Conservation (phyloP, 805 yeast genomes). For the Blastobotrys muscicola region DNA sequence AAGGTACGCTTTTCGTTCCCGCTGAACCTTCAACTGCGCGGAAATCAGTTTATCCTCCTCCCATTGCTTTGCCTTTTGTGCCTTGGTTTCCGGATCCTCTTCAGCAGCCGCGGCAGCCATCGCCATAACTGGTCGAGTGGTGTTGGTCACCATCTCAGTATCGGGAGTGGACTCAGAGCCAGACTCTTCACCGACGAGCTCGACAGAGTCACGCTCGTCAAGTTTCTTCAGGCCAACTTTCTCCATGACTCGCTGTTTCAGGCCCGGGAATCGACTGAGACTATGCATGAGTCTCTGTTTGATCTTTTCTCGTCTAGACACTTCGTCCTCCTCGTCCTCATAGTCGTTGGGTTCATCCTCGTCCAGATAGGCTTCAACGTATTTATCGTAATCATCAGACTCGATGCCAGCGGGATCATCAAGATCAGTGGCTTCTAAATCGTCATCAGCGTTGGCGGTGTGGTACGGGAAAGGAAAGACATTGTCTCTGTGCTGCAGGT, state of each 20-base stretch:
- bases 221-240: too few relatives aligned
- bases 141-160: not conserved
- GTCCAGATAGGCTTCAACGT: slow-evolving; percentile 1
- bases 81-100: not conserved
- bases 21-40: not conserved
- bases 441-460: slow-evolving; percentile 1
- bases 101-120: not conserved
- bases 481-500: slow-evolving; percentile 15
- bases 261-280: too few relatives aligned
- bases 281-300: too few relatives aligned
- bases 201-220: too few relatives aligned
- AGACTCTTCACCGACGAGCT: not conserved
- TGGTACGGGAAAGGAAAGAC: slow-evolving; percentile 7
- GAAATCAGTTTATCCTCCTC: not conserved
- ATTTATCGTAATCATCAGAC: not conserved
- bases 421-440: not conserved
- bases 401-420: not conserved
- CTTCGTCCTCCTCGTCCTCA: slow-evolving; percentile 3
- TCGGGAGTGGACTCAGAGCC: too few relatives aligned
- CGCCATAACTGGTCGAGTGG: not conserved
- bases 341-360: slow-evolving; percentile 1
- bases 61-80: not conserved
- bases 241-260: too few relatives aligned
- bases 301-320: not conserved
- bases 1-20: not conserved